Evolutionary conservation across 345 rosid species (phyloP), one percentile per base, ranked within the genome.

Genomic region (Balakata baccata): DNA sequence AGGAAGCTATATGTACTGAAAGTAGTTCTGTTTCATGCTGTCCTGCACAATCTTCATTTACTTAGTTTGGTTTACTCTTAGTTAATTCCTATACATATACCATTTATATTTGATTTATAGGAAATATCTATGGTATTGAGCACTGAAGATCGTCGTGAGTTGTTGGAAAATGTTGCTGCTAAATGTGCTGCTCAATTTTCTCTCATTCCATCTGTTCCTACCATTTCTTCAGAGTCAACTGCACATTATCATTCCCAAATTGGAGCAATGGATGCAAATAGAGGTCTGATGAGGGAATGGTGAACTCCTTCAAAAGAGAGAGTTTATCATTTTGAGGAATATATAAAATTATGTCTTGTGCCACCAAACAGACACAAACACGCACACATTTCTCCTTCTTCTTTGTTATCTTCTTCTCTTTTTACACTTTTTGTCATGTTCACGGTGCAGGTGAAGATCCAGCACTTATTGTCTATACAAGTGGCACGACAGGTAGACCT

Each of bases 401-500:
- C 37, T 37, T 37, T 6, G 16, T 39, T 9, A 49, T 29, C 37
- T 22, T 57, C 61, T 58, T 22, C 37, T 37, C 13, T 10, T 38
- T 39, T 20, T 34, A 23, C 11, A 17, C n/a, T 52, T 67, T 39
- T 43, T 77, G 58, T 43, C 75, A 69, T 82, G 84, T 70, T 50
- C 45, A 46, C 81, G 77, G 23, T 79, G 69, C 82, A 91, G 97
- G 77, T 80, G 90, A 88, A 62, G 81, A 91, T 74, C 99, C 99
- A 61, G 98, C 99, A 38, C 81, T 95, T 75, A 84, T 95, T 69
- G 79, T 92, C 64, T 95, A 95, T 79, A 95, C 99, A 5, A 95
- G 99, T 83, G 99, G 99, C 70, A 95, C 99, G 71, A 95, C 99
- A 14, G 98, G 99, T 68, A 95, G 88, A 81, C 99, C 99, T n/a